phyloP scores from a whole-genome alignment of 208 protist genomes.

The Trichomonas vaginalis region DNA sequence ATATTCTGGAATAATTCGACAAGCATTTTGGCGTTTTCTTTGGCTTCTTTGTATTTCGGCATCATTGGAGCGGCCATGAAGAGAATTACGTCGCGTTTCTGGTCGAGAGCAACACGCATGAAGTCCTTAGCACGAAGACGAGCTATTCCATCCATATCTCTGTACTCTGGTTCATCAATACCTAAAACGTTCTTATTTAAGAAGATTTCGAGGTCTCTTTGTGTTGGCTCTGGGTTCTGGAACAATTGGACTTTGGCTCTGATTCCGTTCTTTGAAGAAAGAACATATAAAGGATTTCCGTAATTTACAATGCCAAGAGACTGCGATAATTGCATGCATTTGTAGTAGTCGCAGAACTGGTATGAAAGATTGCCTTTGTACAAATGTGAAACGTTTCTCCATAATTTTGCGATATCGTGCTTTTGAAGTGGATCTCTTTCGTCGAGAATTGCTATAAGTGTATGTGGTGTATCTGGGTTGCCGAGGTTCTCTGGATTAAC shows the following conservation, averaged over 20 bases:
- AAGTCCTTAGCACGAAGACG: not conserved
- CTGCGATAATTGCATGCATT: not conserved
- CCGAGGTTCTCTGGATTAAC: not conserved
- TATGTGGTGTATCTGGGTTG: not conserved
- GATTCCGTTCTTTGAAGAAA: not conserved
- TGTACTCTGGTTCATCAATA: not conserved
- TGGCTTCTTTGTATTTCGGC: not conserved
- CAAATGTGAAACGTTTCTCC: not conserved
- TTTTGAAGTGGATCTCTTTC: not conserved
- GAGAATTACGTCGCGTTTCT: not conserved
- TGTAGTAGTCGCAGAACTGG: not conserved
- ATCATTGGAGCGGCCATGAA: not conserved
- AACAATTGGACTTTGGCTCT: not conserved
- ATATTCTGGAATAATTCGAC: not conserved
- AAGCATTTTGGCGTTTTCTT: not conserved
- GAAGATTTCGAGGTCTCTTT: not conserved
- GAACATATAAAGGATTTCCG: not conserved
- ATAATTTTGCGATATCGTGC: not conserved
- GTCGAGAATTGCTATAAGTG: not conserved
- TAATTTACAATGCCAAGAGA: not conserved
- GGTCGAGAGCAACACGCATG: not conserved
- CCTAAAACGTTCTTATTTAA: not conserved
- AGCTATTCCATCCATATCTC: not conserved
- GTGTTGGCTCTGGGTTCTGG: not conserved
- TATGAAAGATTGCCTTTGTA: not conserved